phyloP scores from a whole-genome alignment of 441 rosid genomes.

The Lepidium campestre region DNA sequence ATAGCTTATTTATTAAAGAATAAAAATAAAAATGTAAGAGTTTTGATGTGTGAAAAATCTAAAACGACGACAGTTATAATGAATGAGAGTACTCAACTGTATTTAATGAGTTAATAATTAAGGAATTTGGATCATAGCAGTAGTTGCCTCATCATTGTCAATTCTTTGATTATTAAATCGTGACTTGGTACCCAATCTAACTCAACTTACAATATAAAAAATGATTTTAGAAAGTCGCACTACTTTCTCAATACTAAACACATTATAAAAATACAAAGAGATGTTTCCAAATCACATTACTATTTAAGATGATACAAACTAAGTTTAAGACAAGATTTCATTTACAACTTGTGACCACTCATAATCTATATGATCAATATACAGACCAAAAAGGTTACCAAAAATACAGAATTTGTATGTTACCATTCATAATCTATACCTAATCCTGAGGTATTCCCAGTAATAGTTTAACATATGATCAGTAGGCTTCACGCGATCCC shows the following conservation, averaged over 20 bases:
- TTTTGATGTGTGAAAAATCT: no score
- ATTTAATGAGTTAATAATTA: background rate
- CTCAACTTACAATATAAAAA: background rate
- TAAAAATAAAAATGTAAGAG: no score
- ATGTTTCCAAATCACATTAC: background rate
- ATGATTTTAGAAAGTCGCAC: background rate
- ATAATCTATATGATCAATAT: no score
- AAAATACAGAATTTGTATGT: background rate
- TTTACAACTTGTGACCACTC: no score
- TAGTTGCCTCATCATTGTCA: constrained; percentile 12
- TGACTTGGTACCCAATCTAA: constrained; percentile 17
- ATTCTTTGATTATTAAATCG: constrained; percentile 1
- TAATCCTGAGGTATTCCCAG: constrained; percentile 22
- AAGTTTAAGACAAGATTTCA: background rate
- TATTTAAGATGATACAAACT: background rate
- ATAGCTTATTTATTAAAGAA: no score
- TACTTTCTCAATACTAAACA: background rate
- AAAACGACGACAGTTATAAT: no score
- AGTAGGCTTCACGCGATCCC: constrained; percentile 22
- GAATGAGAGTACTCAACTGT: background rate
- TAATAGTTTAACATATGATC: constrained; percentile 31
- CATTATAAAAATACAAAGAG: background rate
- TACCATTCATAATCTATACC: constrained; percentile 4
- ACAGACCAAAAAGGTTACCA: background rate
- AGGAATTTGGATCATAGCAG: background rate